A percentile compares a stretch with the other conserved stretches of the same genome.
phyloP scores from a whole-genome alignment of 257 asterid species.

The Parsonsia alboflavescens region DNA sequence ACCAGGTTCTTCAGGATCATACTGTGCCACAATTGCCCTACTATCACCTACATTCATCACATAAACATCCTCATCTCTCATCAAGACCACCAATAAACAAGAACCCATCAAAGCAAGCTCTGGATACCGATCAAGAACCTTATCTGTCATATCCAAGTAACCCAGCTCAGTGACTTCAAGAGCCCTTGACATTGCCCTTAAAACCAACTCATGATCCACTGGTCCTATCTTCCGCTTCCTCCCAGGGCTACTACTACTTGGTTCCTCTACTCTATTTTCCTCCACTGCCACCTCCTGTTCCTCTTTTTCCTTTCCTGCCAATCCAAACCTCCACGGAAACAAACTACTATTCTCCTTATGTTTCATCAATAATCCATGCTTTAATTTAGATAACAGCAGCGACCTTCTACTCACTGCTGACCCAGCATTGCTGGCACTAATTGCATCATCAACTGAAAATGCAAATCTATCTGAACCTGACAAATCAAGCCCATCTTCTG shows the following conservation, averaged over 20 bases:
- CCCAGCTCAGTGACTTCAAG: slow-evolving; percentile 78
- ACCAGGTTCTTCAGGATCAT: slow-evolving; percentile 44
- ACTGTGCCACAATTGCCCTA: slow-evolving; percentile 92
- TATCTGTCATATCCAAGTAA: slow-evolving; percentile 81
- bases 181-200: slow-evolving; percentile 91
- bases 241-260: slow-evolving; percentile 34
- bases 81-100: slow-evolving; percentile 80
- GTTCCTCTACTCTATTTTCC: slow-evolving; percentile 47
- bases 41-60: slow-evolving; percentile 98
- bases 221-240: slow-evolving; percentile 66
- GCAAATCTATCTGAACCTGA: slow-evolving; percentile 97
- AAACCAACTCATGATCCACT: slow-evolving; percentile 72
- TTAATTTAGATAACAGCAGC: slow-evolving; percentile 64
- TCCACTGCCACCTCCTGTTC: slow-evolving; percentile 35
- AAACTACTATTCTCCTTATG: slow-evolving; percentile 57
- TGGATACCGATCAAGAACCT: slow-evolving; percentile 88
- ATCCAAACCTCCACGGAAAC: slow-evolving; percentile 86
- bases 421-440: slow-evolving; percentile 70
- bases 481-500: slow-evolving; percentile 86
- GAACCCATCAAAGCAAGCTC: slow-evolving; percentile 99
- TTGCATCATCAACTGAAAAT: slow-evolving; percentile 87
- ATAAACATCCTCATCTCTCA: slow-evolving; percentile 98
- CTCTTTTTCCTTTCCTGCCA: slow-evolving; percentile 56
- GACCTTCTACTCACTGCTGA: slow-evolving; percentile 80
- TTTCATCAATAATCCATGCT: slow-evolving; percentile 71